These are phyloP conservation scores for Centella asiatica DNA, from an alignment of 129 eudicot species.

Conservation along the genomic window DNA sequence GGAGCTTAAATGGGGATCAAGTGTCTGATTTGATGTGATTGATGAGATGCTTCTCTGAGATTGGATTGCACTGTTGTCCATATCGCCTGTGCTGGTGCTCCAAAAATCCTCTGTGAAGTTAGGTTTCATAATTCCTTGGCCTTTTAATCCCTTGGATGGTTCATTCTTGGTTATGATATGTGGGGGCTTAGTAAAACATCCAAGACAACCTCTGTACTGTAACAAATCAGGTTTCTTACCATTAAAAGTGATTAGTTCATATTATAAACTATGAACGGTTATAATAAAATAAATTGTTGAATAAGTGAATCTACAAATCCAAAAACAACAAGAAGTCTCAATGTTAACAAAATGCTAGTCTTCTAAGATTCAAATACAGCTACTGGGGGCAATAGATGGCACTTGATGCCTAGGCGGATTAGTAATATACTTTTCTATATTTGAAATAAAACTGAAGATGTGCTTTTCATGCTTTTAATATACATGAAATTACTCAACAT, in stretches of 20 bases:
- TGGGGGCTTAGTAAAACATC: conserved; percentile 66
- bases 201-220: conserved; percentile 99
- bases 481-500: too few relatives aligned
- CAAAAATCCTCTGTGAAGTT: conserved; percentile 56
- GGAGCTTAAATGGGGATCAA: conserved; percentile 36
- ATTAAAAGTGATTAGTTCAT: conserved; percentile 9
- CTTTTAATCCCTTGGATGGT: conserved; percentile 45
- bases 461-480: too few relatives aligned
- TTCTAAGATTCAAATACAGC: too few relatives aligned
- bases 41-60: conserved; percentile 77
- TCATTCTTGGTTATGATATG: conserved; percentile 49
- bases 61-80: conserved; percentile 62
- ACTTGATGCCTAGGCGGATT: too few relatives aligned
- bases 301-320: too few relatives aligned
- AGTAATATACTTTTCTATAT: too few relatives aligned
- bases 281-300: too few relatives aligned
- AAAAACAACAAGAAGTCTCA: too few relatives aligned
- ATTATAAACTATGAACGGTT: too few relatives aligned
- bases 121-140: conserved; percentile 35
- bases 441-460: too few relatives aligned
- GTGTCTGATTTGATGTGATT: conserved; percentile 46
- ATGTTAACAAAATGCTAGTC: too few relatives aligned
- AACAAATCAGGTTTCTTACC: conserved; percentile 69
- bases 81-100: conserved; percentile 72
- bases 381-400: too few relatives aligned